A percentile compares a stretch with the other conserved stretches of the same genome.
These are phyloP conservation scores for Bocquillonia castaneifolia DNA, from an alignment of 441 rosid genomes.

Conservation along the genomic window DNA sequence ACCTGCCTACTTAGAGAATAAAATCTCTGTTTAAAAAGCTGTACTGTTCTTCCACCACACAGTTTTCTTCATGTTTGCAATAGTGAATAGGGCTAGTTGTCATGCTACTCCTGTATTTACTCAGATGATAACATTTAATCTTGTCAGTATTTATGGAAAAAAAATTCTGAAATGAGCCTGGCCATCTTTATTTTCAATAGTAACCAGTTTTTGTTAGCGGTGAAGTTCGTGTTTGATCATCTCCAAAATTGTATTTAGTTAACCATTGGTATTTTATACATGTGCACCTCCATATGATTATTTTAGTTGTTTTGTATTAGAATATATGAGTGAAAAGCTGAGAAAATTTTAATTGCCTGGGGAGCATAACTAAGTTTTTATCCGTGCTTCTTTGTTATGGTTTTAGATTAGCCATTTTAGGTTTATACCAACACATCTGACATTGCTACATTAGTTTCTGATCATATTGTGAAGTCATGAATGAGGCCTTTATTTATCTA, in stretches of 20 bases:
- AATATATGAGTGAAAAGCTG: background rate
- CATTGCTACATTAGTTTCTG: background rate
- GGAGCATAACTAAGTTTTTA: background rate
- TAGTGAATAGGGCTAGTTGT: background rate
- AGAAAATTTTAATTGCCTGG: background rate
- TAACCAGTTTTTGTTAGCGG: background rate
- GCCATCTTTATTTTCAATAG: background rate
- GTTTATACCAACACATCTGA: constrained; percentile 4
- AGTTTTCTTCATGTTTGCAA: background rate
- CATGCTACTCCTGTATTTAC: background rate
- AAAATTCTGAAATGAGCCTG: background rate
- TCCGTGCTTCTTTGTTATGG: background rate
- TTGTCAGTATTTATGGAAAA: background rate
- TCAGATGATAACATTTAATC: background rate
- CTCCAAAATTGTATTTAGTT: constrained; percentile 3
- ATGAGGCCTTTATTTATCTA: constrained; percentile 17
- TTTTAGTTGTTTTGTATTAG: background rate
- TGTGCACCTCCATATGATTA: background rate
- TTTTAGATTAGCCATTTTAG: background rate
- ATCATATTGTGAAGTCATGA: background rate
- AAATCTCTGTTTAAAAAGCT: background rate
- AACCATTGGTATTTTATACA: background rate
- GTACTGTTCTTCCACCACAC: background rate
- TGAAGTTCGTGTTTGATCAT: background rate
- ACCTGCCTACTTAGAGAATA: background rate